A percentile compares a stretch with the other conserved stretches of the same genome.
These are phyloP conservation scores for Phyllosticta citrichinensis DNA, from an alignment of 2,329 filamentous ascomycete genomes.

Conservation along the genomic window DNA sequence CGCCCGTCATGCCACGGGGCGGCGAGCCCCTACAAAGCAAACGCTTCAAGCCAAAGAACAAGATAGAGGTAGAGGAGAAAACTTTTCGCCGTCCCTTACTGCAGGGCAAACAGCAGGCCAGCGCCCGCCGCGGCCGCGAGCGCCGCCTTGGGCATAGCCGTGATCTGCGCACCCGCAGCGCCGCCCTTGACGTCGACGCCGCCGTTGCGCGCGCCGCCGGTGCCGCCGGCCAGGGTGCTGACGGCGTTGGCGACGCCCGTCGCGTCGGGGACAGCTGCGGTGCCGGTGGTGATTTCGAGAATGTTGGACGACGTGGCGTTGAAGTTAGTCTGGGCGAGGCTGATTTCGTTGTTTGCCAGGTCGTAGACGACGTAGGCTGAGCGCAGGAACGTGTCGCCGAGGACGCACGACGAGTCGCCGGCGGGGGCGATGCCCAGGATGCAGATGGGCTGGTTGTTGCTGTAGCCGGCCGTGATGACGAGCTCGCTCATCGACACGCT, in stretches of 20 bases:
- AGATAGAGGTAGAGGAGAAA: not conserved
- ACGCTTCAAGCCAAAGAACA: not conserved
- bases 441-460: constrained; percentile 32
- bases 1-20: not conserved
- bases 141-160: constrained; percentile 8
- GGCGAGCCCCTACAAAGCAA: not conserved
- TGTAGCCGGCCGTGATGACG: constrained; percentile 40
- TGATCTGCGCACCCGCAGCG: constrained; percentile 11
- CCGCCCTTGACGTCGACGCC: constrained; percentile 18
- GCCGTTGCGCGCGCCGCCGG: constrained; percentile 35
- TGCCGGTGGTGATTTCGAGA: constrained; percentile 43
- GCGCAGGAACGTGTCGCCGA: constrained; percentile 54
- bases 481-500: constrained; percentile 46
- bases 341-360: constrained; percentile 49
- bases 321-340: constrained; percentile 51
- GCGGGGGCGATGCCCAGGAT: constrained; percentile 43
- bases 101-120: constrained; percentile 9
- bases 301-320: constrained; percentile 42
- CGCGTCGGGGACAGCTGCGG: constrained; percentile 42
- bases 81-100: not conserved
- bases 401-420: constrained; percentile 37
- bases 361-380: constrained; percentile 56
- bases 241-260: constrained; percentile 42
- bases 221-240: constrained; percentile 34
- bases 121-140: constrained; percentile 4